These are phyloP conservation scores for Sclerotinia trifoliorum DNA, from an alignment of 2,329 filamentous ascomycete species.

Conservation along the genomic window DNA sequence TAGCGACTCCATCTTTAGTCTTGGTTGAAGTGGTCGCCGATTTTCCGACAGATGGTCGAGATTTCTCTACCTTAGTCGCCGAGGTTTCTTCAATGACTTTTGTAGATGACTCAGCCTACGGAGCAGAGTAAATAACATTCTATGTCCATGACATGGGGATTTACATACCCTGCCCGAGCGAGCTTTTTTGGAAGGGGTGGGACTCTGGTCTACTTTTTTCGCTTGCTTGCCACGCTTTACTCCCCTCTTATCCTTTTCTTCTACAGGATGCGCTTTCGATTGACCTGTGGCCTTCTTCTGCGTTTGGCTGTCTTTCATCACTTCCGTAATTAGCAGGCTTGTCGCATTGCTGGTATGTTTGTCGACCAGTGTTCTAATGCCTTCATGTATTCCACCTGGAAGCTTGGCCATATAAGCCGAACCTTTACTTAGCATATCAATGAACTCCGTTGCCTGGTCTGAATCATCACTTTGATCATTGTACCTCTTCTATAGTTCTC, in stretches of 20 bases:
- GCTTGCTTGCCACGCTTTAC: not conserved
- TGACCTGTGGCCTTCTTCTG: not conserved
- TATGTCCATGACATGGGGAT: not conserved
- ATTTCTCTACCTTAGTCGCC: not conserved
- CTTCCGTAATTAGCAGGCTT: not conserved
- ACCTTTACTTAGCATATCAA: not conserved
- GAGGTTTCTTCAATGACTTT: not conserved
- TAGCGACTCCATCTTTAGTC: not conserved
- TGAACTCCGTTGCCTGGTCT: not conserved
- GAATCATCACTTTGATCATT: not conserved
- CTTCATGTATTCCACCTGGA: not conserved
- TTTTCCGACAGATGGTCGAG: not conserved
- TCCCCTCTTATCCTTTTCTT: not conserved
- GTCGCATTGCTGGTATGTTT: not conserved
- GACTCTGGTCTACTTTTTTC: not conserved
- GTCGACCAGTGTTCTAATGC: not conserved
- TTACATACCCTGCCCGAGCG: not conserved
- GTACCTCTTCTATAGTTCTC: not conserved
- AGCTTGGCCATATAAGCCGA: constrained; percentile 9
- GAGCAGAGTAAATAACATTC: not conserved
- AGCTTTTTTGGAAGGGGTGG: not conserved
- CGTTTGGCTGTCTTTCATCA: not conserved
- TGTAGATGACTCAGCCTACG: not conserved
- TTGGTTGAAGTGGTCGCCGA: not conserved
- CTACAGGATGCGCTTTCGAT: not conserved